These are phyloP conservation scores for Halenospora varia DNA, from an alignment of 495 filamentous ascomycete species.

Conservation along the genomic window DNA sequence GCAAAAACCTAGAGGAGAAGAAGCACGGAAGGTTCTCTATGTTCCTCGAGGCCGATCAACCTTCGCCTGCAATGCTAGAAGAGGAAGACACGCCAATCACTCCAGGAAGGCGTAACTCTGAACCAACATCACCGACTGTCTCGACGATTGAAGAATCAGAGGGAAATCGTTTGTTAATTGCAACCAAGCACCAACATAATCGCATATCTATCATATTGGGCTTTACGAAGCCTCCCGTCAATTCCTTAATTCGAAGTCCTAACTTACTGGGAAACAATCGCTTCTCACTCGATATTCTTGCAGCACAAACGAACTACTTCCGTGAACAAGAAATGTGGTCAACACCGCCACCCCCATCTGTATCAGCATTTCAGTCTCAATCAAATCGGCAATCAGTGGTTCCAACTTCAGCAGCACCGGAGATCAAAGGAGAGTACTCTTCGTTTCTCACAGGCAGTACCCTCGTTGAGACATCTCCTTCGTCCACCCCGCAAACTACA, in stretches of 20 bases:
- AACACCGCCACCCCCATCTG: constrained; percentile 7
- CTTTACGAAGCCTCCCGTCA: background rate
- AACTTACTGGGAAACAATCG: background rate
- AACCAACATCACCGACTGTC: background rate
- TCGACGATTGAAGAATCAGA: background rate
- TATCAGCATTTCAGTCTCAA: background rate
- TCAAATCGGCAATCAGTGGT: background rate
- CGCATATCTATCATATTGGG: background rate
- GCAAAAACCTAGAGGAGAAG: constrained; percentile 39
- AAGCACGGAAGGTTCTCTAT: constrained; percentile 14
- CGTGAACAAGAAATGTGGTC: background rate
- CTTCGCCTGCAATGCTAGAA: background rate
- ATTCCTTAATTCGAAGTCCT: background rate
- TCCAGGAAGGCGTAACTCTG: background rate
- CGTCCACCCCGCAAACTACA: background rate
- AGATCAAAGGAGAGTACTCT: no score
- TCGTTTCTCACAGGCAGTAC: no score
- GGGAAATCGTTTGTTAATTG: no score
- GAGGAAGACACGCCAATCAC: background rate
- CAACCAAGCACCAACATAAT: background rate
- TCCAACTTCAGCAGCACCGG: background rate
- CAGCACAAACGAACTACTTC: background rate
- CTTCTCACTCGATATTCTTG: background rate
- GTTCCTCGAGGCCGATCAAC: background rate
- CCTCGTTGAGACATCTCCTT: no score